phyloP scores from a whole-genome alignment of 179 eudicot genomes.

The Beta lomatogona region DNA sequence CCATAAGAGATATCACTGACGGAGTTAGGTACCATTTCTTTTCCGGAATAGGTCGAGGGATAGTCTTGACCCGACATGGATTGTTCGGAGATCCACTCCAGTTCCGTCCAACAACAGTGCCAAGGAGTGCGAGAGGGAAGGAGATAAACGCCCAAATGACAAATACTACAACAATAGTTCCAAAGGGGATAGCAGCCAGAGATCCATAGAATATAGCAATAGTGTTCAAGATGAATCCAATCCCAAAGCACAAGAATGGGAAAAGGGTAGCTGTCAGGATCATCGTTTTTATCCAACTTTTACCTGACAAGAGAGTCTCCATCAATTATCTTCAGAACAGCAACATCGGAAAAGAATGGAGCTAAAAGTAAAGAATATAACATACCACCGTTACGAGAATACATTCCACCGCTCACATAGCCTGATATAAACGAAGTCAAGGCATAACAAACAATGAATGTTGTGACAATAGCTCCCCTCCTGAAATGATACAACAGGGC shows the following conservation, averaged over 20 bases:
- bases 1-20: slow-evolving; percentile 76
- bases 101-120: slow-evolving; percentile 86
- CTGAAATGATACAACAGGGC: slow-evolving; percentile 40
- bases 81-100: slow-evolving; percentile 88
- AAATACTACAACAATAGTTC: slow-evolving; percentile 80
- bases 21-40: slow-evolving; percentile 95
- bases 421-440: slow-evolving; percentile 86
- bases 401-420: slow-evolving; percentile 93
- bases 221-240: slow-evolving; percentile 78
- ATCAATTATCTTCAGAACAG: neutral
- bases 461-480: slow-evolving; percentile 89
- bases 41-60: slow-evolving; percentile 92
- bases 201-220: slow-evolving; percentile 89
- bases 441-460: slow-evolving; percentile 90
- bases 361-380: neutral
- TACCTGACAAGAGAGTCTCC: slow-evolving; percentile 49
- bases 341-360: neutral
- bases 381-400: slow-evolving; percentile 86
- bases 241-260: slow-evolving; percentile 88
- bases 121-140: slow-evolving; percentile 90
- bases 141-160: slow-evolving; percentile 92
- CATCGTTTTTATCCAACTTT: slow-evolving; percentile 84
- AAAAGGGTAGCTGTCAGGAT: slow-evolving; percentile 87
- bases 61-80: slow-evolving; percentile 95
- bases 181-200: slow-evolving; percentile 89